Conservation (phyloP, 2,329 filamentous ascomycete genomes). For the Calonectria fujianensis region DNA sequence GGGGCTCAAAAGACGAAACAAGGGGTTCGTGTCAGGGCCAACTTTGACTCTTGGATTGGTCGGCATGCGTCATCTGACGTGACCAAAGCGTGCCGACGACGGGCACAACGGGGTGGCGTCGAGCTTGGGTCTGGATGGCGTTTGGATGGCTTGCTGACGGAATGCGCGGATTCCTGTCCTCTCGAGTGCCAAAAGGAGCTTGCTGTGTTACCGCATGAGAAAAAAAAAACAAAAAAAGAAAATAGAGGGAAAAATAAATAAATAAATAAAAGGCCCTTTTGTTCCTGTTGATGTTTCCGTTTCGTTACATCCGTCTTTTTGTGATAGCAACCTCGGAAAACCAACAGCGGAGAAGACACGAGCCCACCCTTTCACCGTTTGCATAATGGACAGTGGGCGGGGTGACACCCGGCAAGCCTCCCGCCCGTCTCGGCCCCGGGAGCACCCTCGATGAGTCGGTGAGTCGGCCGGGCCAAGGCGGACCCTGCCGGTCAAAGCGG, state of each 20-base stretch:
- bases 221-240: not conserved
- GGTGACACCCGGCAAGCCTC: not conserved
- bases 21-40: not conserved
- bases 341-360: not conserved
- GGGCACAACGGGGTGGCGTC: not conserved
- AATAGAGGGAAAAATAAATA: not conserved
- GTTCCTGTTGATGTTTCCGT: not conserved
- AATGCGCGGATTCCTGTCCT: not conserved
- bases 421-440: not conserved
- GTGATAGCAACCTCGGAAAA: not conserved
- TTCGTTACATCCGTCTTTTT: not conserved
- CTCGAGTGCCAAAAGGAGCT: not conserved
- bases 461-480: not conserved
- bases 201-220: not conserved
- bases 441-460: not conserved
- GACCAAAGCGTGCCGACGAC: not conserved
- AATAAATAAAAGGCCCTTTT: not conserved
- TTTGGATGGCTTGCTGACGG: not conserved
- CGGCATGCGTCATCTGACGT: not conserved
- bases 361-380: not conserved
- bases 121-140: not conserved
- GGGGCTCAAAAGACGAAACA: not conserved
- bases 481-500: not conserved
- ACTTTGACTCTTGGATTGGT: not conserved
- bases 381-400: not conserved